A percentile compares a stretch with the other conserved stretches of the same genome.
phyloP scores from a whole-genome alignment of 176 grass and related monocot species.

The Typha latifolia region DNA sequence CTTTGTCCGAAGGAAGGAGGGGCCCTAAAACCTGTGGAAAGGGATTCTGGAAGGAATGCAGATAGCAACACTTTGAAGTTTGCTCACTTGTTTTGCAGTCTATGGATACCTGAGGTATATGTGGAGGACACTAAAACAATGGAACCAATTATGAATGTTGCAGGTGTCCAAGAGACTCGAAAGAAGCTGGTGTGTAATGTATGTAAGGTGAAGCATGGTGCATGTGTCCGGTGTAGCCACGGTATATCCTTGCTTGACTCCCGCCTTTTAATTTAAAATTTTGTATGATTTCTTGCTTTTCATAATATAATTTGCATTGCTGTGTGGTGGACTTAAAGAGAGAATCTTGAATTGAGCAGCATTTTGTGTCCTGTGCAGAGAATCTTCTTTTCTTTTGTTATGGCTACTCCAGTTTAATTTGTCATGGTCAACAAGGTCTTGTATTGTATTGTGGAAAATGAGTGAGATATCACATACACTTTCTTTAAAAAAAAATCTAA shows the following conservation, averaged over 20 bases:
- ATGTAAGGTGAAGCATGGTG: conserved; percentile 94
- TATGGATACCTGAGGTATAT: conserved; percentile 78
- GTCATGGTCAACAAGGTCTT: neutral
- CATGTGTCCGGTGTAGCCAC: conserved; percentile 92
- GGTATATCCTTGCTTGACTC: conserved; percentile 42
- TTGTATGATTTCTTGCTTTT: neutral
- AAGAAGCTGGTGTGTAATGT: conserved; percentile 71
- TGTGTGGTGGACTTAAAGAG: neutral
- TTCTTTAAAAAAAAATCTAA: too few relatives aligned
- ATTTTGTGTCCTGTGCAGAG: neutral
- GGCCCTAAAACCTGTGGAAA: conserved; percentile 43
- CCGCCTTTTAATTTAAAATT: neutral
- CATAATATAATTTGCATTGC: neutral
- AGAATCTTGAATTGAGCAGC: neutral
- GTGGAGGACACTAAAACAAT: conserved; percentile 57
- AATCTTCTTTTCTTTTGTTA: too few relatives aligned
- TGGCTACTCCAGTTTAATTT: too few relatives aligned
- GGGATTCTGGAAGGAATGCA: conserved; percentile 16
- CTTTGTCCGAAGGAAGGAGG: conserved; percentile 85
- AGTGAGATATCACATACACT: too few relatives aligned
- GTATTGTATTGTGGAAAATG: neutral
- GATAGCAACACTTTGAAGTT: conserved; percentile 23
- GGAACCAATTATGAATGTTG: conserved; percentile 58
- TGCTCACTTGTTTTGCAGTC: conserved; percentile 83
- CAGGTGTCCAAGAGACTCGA: conserved; percentile 43